Evolutionary conservation across 2,329 filamentous ascomycete genomes (phyloP), one percentile per base, ranked within the genome.

Genomic region (Pseudonectria foliicola): DNA sequence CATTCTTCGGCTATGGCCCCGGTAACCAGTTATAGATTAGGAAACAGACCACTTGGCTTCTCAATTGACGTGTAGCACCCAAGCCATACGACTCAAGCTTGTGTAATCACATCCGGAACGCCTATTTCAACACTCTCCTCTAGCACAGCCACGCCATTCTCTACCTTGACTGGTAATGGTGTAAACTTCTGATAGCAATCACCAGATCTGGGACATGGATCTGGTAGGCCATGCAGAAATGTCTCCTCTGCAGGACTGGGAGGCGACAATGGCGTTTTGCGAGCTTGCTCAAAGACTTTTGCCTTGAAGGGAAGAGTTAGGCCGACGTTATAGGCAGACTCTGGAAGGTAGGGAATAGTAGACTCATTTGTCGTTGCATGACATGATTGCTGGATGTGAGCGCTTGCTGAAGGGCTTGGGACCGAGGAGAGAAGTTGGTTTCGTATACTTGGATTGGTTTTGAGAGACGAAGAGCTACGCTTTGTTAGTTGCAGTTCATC

Each of bases 101-200:
- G 47, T 14, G 60, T 64, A 26, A 70, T 50, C 13, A 70, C 43
- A 47, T 73, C 68, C 3, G 67, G 57, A 21, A 64, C 50, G 13
- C 68, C 64, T 23, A 63, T 55, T 41, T 67, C 66, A 12, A 75
- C 64, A 28, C 67, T 70, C 50, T 77, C 74, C 48, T 80, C 74
- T 3, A 69, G 68, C 16, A 80, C 52, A 2, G 73, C 73, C 4
- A 79, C 60, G 2, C 74, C 75, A 12, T 67, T 63, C 4, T 63
- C 59, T 2, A 76, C 67, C 21, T 68, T 63, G 3, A 74, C 50
- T 27, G 63, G 60, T 15, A 39, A 43, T 6, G 52, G 36, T 8
- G 41, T 30, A 21, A 46, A 37, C 3, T 31, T 35, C 27, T 25
- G 33, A 16, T 34, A 24, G 15, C 29, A 37, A 10, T 33, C n/a